Percentiles rank a stretch among this genome's conserved stretches.
These are phyloP conservation scores for Hypoxylon rickii DNA, from an alignment of 495 filamentous ascomycete species.

Conservation along the genomic window DNA sequence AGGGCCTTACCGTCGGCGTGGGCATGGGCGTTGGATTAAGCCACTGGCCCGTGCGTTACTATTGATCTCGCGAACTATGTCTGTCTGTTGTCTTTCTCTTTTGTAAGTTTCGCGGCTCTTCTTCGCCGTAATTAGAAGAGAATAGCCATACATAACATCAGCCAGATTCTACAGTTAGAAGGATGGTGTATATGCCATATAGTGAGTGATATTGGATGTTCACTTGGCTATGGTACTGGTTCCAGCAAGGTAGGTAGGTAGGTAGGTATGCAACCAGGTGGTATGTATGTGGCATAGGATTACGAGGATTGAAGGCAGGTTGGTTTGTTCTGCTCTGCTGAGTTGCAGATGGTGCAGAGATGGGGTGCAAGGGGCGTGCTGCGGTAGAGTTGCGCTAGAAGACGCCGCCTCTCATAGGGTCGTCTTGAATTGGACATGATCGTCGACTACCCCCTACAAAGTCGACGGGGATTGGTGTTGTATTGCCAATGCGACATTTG, in stretches of 20 bases:
- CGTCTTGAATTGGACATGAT: conserved; percentile 21
- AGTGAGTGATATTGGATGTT: conserved; percentile 4
- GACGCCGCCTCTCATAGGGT: conserved; percentile 31
- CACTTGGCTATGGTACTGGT: conserved; percentile 13
- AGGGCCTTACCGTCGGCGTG: conserved; percentile 26
- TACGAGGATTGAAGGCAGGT: too few species aligned
- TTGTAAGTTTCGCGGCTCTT: conserved; percentile 42
- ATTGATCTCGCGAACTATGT: too few species aligned
- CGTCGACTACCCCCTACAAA: conserved; percentile 26
- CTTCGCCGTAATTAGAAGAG: conserved; percentile 46
- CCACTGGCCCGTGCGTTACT: conserved; percentile 8
- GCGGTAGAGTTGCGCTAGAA: conserved; percentile 32
- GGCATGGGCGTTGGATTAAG: conserved; percentile 12
- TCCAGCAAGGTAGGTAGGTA: neutral
- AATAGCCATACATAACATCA: conserved; percentile 16
- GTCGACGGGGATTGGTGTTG: conserved; percentile 25
- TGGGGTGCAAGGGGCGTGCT: conserved; percentile 26
- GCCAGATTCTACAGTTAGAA: conserved; percentile 1
- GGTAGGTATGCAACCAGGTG: conserved; percentile 10
- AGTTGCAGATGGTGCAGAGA: conserved; percentile 29
- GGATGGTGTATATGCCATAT: neutral
- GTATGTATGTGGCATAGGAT: too few species aligned
- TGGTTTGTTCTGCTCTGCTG: conserved; percentile 1
- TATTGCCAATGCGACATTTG: conserved; percentile 35
- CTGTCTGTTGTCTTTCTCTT: too few species aligned